Evolutionary conservation across 129 eudicot species (phyloP).

Genomic region (Arctium minus): DNA sequence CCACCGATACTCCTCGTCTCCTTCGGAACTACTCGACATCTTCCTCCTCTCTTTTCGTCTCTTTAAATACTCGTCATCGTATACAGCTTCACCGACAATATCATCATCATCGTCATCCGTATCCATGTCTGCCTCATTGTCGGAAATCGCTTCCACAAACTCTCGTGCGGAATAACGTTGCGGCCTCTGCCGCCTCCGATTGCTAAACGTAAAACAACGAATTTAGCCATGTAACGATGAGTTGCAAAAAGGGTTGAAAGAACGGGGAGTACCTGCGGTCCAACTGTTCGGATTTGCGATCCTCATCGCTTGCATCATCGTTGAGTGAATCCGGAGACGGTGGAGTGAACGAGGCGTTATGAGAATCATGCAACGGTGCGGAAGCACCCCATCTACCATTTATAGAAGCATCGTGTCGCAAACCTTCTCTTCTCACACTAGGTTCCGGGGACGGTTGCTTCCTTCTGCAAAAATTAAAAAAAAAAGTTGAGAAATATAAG

Average conservation of each 20-base stretch:
- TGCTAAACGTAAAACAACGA: conserved; percentile 35
- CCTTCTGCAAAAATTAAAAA: conserved; percentile 30
- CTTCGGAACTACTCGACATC: conserved; percentile 78
- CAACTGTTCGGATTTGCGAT: conserved; percentile 44
- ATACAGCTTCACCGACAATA: conserved; percentile 91
- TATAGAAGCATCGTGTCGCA: conserved; percentile 41
- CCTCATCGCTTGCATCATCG: conserved; percentile 44
- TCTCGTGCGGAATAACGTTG: conserved; percentile 66
- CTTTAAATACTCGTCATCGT: conserved; percentile 83
- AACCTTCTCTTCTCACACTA: conserved; percentile 48
- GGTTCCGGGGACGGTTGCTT: conserved; percentile 65
- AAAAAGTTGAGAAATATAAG: neutral
- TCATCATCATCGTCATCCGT: conserved; percentile 61
- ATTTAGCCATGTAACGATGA: neutral
- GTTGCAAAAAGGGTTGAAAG: neutral
- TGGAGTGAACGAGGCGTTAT: conserved; percentile 34
- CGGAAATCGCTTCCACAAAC: conserved; percentile 64
- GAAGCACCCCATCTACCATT: conserved; percentile 63
- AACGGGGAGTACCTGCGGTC: conserved; percentile 59
- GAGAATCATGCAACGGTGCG: conserved; percentile 40
- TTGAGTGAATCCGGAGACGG: conserved; percentile 61
- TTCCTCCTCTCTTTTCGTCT: conserved; percentile 55
- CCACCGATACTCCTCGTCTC: conserved; percentile 80
- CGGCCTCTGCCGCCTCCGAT: conserved; percentile 75
- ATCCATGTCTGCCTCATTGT: conserved; percentile 55